Evolutionary conservation across 495 filamentous ascomycete species (phyloP).

Genomic region (Chaetomidium leptoderma): DNA sequence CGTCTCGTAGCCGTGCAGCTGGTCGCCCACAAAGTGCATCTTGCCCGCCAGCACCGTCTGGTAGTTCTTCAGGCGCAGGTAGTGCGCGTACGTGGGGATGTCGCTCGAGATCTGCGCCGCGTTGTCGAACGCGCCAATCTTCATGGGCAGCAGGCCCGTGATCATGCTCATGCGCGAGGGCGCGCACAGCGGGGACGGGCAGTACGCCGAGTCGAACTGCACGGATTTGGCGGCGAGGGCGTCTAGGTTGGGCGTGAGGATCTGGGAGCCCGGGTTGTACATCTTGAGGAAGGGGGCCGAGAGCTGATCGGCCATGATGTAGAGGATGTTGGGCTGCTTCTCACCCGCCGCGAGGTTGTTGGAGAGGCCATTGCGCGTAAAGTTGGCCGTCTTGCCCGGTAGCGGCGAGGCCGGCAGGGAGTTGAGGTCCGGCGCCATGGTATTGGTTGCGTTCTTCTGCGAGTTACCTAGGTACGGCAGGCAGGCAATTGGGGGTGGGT

Average conservation of each 20-base stretch:
- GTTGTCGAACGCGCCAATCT: constrained; percentile 85
- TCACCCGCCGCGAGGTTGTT: constrained; percentile 1
- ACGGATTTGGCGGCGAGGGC: constrained; percentile 70
- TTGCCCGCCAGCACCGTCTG: constrained; percentile 87
- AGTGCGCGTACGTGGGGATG: constrained; percentile 81
- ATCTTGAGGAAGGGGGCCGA: constrained; percentile 79
- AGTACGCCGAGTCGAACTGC: constrained; percentile 85
- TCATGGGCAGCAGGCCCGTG: constrained; percentile 78
- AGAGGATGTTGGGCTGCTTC: constrained; percentile 38
- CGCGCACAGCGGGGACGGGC: constrained; percentile 81
- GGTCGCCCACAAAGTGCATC: constrained; percentile 94
- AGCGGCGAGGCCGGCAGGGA: constrained; percentile 42
- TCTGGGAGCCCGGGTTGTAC: constrained; percentile 72
- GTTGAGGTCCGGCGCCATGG: constrained; percentile 55
- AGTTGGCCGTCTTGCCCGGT: constrained; percentile 14
- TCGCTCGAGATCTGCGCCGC: constrained; percentile 70
- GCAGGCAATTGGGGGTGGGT: background rate
- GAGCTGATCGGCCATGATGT: constrained; percentile 87
- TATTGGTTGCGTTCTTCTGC: background rate
- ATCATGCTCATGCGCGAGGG: constrained; percentile 87
- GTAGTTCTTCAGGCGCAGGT: constrained; percentile 77
- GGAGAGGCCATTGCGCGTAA: constrained; percentile 8
- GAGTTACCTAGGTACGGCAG: background rate
- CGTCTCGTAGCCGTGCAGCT: constrained; percentile 85
- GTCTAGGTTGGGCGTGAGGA: constrained; percentile 83